Evolutionary conservation across 106 monocot genomes (phyloP).

Genomic region (Phalaenopsis aphrodite): DNA sequence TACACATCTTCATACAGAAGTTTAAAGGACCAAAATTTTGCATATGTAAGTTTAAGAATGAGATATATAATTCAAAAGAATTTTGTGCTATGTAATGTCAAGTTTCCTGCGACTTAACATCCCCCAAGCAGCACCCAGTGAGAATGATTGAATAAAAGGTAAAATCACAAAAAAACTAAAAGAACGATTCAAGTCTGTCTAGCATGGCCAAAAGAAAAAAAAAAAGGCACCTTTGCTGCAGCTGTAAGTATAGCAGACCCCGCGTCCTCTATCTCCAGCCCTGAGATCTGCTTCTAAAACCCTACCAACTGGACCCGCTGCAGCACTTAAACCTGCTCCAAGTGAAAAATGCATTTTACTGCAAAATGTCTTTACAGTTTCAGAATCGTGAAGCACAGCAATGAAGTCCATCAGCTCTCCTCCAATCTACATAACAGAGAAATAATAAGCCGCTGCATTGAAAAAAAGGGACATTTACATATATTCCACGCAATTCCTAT

Average conservation of each 20-base stretch:
- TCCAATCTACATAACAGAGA: conserved; percentile 41
- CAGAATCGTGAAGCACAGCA: conserved; percentile 61
- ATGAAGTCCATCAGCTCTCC: conserved; percentile 80
- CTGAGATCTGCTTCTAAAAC: conserved; percentile 81
- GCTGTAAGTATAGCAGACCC: conserved; percentile 82
- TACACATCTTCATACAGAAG: too few species aligned
- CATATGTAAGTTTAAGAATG: too few species aligned
- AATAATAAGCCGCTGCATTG: neutral
- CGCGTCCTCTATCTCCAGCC: conserved; percentile 66
- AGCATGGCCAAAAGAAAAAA: neutral
- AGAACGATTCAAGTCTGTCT: neutral
- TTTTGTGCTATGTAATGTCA: too few species aligned
- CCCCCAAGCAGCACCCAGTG: too few species aligned
- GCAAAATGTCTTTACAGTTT: conserved; percentile 68
- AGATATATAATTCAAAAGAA: too few species aligned
- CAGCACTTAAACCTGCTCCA: conserved; percentile 77
- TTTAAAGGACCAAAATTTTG: too few species aligned
- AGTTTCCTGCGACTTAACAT: too few species aligned
- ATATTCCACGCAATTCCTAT: too few species aligned
- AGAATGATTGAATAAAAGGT: neutral
- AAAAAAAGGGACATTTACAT: neutral
- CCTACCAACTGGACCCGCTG: conserved; percentile 80
- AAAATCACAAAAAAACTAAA: neutral
- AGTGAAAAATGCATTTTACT: conserved; percentile 70
- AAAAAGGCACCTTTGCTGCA: conserved; percentile 55